phyloP scores from a whole-genome alignment of 441 rosid genomes.

The Syzygium malaccense region DNA sequence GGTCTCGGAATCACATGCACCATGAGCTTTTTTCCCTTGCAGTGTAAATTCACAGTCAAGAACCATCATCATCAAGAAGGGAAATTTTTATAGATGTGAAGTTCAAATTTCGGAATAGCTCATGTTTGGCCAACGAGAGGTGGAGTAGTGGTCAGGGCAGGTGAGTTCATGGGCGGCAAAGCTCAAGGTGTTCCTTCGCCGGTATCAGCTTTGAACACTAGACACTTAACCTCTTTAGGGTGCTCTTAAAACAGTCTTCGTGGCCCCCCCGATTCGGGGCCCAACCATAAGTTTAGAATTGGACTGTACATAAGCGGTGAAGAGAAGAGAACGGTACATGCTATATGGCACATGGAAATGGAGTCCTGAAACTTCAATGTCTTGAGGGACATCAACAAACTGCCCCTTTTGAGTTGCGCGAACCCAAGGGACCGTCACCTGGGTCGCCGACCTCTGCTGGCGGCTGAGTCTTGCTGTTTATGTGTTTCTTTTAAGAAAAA shows the following conservation, averaged over 20 bases:
- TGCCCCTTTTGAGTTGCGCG: too few species aligned
- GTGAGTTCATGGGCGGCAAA: not conserved
- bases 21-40: not conserved
- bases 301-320: fast-evolving
- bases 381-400: too few species aligned
- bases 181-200: too few species aligned
- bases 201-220: not conserved
- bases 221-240: not conserved
- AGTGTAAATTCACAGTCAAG: fast-evolving
- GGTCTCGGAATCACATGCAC: not conserved
- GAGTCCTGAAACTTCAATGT: too few species aligned
- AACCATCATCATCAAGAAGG: not conserved
- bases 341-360: too few species aligned
- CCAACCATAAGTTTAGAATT: not conserved
- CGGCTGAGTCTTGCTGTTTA: too few species aligned
- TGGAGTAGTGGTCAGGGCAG: not conserved
- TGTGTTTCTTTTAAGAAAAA: too few species aligned
- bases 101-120: not conserved
- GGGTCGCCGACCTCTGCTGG: too few species aligned
- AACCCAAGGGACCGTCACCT: too few species aligned
- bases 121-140: too few species aligned
- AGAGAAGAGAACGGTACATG: not conserved
- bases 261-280: not conserved
- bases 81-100: not conserved
- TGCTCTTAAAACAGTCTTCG: not conserved